A percentile compares a stretch with the other conserved stretches of the same genome.
Evolutionary conservation across 2,329 filamentous ascomycete genomes (phyloP).

Genomic region (Macrophomina tecta): DNA sequence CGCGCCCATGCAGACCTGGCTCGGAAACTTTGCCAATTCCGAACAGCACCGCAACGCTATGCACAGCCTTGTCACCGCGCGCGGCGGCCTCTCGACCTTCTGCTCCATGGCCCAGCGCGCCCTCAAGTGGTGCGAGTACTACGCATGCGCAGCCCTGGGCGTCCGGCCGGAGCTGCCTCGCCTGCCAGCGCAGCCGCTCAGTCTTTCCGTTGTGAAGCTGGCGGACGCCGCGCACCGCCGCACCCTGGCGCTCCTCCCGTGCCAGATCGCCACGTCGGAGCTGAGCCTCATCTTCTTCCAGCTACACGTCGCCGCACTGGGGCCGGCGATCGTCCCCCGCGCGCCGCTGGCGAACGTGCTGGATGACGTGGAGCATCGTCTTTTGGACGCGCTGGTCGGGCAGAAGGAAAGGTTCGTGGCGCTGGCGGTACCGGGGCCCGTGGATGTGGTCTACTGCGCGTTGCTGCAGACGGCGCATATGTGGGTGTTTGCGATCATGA

Average conservation of each 20-base stretch:
- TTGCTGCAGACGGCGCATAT: conserved; percentile 5
- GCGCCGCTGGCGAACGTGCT: background rate
- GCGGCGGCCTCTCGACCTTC: conserved; percentile 1
- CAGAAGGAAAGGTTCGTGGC: no score
- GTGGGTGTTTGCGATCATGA: background rate
- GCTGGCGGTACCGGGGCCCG: background rate
- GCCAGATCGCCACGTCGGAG: background rate
- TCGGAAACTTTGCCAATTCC: background rate
- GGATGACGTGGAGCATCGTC: background rate
- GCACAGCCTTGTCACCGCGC: background rate
- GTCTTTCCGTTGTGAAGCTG: background rate
- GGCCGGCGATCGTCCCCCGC: no score
- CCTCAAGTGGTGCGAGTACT: conserved; percentile 9
- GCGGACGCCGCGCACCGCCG: background rate
- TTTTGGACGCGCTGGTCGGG: background rate
- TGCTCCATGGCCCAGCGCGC: background rate
- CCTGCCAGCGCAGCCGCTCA: background rate
- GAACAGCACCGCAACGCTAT: background rate
- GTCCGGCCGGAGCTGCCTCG: background rate
- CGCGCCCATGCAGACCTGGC: background rate
- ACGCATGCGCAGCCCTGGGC: background rate
- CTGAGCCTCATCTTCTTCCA: background rate
- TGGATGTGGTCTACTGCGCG: background rate
- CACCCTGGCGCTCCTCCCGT: background rate
- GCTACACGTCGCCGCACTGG: background rate